These are phyloP conservation scores for Physcomitrium patens DNA, from an alignment of 225 moss, liverwort and hornwort species.

Conservation along the genomic window DNA sequence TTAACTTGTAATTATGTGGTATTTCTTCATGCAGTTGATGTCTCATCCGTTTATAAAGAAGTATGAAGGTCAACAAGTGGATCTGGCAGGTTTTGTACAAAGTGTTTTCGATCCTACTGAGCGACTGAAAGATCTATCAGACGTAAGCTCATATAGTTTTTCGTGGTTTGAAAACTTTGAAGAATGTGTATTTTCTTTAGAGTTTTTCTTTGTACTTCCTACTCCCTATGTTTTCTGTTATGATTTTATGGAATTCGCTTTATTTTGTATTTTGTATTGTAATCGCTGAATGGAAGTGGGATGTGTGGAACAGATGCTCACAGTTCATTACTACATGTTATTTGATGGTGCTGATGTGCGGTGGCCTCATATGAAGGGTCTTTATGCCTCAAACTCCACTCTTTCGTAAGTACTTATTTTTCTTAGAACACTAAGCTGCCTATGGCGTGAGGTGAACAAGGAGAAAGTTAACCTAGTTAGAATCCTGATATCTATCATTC, in stretches of 20 bases:
- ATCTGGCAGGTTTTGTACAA: conserved; percentile 94
- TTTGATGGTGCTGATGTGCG: conserved; percentile 88
- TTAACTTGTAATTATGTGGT: too few relatives aligned
- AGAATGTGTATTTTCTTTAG: neutral
- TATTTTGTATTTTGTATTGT: neutral
- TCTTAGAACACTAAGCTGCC: neutral
- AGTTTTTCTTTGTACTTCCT: neutral
- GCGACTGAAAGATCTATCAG: conserved; percentile 93
- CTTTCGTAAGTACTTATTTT: conserved; percentile 68
- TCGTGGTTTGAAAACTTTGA: neutral
- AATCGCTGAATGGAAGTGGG: neutral
- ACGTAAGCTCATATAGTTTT: conserved; percentile 56
- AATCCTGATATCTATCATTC: neutral
- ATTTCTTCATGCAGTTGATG: conserved; percentile 69
- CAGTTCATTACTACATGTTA: conserved; percentile 94
- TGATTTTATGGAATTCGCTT: too few relatives aligned
- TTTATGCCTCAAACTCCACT: conserved; percentile 81
- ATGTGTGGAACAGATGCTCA: conserved; percentile 84
- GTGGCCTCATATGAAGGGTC: conserved; percentile 93
- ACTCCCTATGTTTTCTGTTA: too few relatives aligned
- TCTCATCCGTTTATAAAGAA: conserved; percentile 86
- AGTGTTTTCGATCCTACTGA: conserved; percentile 99
- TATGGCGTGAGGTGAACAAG: conserved; percentile 4
- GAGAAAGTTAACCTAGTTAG: neutral
- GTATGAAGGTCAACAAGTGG: conserved; percentile 82